Percentiles rank a stretch among this genome's conserved stretches.
phyloP scores from a whole-genome alignment of 2,329 filamentous ascomycete species.

The Ascochyta clinopodiicola region DNA sequence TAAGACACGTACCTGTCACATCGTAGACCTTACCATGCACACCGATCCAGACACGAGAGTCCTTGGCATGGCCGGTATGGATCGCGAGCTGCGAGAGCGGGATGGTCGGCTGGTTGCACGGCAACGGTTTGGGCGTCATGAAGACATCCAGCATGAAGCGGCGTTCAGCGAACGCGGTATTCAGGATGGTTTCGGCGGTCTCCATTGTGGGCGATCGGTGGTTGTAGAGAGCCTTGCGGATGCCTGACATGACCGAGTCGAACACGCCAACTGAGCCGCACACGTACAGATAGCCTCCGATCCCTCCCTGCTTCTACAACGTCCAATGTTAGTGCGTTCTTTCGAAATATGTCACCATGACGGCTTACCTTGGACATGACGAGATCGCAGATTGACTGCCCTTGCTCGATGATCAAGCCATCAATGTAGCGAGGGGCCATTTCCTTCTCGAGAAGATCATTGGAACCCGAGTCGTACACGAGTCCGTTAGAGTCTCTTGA shows the following conservation, averaged over 20 bases:
- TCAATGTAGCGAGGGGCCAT: conserved; percentile 62
- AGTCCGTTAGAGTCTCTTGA: conserved; percentile 59
- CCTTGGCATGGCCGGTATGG: conserved; percentile 29
- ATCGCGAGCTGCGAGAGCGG: conserved; percentile 31
- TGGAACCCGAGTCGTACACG: conserved; percentile 50
- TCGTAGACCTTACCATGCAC: conserved; percentile 92
- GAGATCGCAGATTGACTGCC: conserved; percentile 59
- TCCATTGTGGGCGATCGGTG: conserved; percentile 33
- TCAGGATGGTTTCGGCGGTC: conserved; percentile 28
- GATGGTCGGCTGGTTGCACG: conserved; percentile 34
- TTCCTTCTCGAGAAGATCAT: conserved; percentile 58
- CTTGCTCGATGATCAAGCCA: conserved; percentile 59
- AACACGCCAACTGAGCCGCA: conserved; percentile 59
- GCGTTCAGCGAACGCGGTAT: conserved; percentile 33
- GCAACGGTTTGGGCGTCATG: conserved; percentile 35
- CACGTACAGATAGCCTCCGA: conserved; percentile 53
- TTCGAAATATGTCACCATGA: not conserved
- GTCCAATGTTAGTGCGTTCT: not conserved
- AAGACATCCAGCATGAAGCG: conserved; percentile 37
- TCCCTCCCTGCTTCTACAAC: conserved; percentile 20
- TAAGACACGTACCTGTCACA: conserved; percentile 47
- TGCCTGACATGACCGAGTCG: conserved; percentile 63
- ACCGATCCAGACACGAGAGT: conserved; percentile 74
- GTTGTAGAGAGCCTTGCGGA: conserved; percentile 60
- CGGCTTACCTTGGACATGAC: conserved; percentile 58